Evolutionary conservation across 371 early-diverging fungal genomes (phyloP).

Genomic region (Saksenaea vasiformis): DNA sequence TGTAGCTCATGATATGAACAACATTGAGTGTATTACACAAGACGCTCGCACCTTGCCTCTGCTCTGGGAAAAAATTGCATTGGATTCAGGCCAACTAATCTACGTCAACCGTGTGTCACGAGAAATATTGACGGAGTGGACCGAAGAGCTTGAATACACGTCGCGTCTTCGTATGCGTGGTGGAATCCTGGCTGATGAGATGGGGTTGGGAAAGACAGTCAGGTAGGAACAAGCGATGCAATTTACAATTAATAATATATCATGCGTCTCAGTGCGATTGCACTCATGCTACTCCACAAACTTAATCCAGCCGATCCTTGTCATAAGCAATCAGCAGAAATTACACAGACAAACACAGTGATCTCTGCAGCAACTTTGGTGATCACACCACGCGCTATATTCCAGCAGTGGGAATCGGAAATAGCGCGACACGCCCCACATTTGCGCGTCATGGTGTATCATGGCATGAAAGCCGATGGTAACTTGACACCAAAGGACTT

Average conservation of each 20-base stretch:
- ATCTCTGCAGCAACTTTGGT: constrained; percentile 58
- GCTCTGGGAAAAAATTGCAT: constrained; percentile 13
- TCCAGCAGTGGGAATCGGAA: constrained; percentile 69
- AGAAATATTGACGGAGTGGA: neutral
- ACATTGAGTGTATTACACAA: neutral
- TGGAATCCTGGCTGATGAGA: constrained; percentile 59
- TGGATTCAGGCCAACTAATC: constrained; percentile 6
- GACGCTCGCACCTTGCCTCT: constrained; percentile 8
- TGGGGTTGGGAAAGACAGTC: constrained; percentile 78
- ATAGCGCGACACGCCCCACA: constrained; percentile 51
- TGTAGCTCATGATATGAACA: constrained; percentile 3
- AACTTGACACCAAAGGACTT: constrained; percentile 26
- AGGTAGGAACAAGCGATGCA: constrained; percentile 6
- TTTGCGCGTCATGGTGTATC: constrained; percentile 31
- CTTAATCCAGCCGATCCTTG: constrained; percentile 4
- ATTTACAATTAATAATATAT: neutral
- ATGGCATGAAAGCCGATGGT: constrained; percentile 19
- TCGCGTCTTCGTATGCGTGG: constrained; percentile 14
- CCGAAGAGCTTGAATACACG: constrained; percentile 1
- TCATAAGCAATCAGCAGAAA: constrained; percentile 1
- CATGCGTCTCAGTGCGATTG: constrained; percentile 44
- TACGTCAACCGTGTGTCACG: constrained; percentile 18
- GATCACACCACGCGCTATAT: constrained; percentile 62
- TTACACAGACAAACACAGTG: constrained; percentile 10
- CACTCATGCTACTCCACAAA: constrained; percentile 40